These are phyloP conservation scores for Coprinellus micaceus DNA, from an alignment of 768 basidiomycete genomes.

Conservation along the genomic window DNA sequence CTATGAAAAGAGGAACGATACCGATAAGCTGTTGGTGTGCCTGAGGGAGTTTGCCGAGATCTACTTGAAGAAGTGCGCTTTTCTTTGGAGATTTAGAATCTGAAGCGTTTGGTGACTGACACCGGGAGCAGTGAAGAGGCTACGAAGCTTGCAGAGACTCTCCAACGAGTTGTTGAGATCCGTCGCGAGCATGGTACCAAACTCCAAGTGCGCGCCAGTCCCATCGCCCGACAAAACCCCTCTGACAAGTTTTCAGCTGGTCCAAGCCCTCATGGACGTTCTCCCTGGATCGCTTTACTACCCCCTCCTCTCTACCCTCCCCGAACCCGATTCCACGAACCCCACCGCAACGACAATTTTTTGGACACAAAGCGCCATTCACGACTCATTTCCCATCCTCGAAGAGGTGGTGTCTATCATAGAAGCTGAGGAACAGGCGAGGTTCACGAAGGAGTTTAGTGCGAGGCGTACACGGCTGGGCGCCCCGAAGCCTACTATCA, in stretches of 20 bases:
- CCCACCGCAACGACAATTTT: slow-evolving; percentile 61
- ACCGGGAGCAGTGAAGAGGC: slow-evolving; percentile 71
- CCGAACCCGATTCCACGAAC: slow-evolving; percentile 72
- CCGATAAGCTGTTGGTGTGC: slow-evolving; percentile 53
- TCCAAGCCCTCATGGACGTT: slow-evolving; percentile 60
- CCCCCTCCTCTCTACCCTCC: slow-evolving; percentile 57
- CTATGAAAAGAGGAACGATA: slow-evolving; percentile 61
- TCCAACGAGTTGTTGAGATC: slow-evolving; percentile 73
- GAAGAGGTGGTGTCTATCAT: slow-evolving; percentile 66
- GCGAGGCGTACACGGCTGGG: slow-evolving; percentile 77
- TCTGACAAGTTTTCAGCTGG: slow-evolving; percentile 48
- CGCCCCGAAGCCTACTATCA: slow-evolving; percentile 53
- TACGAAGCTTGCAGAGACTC: slow-evolving; percentile 71
- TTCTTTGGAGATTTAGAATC: background rate
- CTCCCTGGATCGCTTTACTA: slow-evolving; percentile 74
- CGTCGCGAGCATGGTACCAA: slow-evolving; percentile 58
- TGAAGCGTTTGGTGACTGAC: background rate
- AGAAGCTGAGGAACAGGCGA: slow-evolving; percentile 60
- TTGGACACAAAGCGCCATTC: slow-evolving; percentile 55
- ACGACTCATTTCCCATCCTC: slow-evolving; percentile 67
- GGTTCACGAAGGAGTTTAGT: slow-evolving; percentile 63
- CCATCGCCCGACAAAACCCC: background rate
- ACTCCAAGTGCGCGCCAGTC: slow-evolving; percentile 44
- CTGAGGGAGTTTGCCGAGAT: slow-evolving; percentile 57
- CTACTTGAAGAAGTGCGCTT: slow-evolving; percentile 54